phyloP scores from a whole-genome alignment of 345 rosid species.

The Eucalyptus virginea region DNA sequence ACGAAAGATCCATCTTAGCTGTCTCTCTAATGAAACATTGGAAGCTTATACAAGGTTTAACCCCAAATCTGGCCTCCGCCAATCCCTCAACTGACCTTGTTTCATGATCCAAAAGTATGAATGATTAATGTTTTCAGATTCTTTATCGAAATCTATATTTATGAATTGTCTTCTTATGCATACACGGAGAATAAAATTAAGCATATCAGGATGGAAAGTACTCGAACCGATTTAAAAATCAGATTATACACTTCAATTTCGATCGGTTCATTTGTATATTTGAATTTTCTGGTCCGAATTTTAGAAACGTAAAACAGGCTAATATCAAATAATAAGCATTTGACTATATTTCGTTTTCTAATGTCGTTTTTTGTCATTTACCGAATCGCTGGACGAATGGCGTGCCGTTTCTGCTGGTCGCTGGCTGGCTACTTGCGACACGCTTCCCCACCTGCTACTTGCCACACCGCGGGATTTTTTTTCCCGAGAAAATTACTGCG shows the following conservation, averaged over 20 bases:
- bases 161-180: neutral
- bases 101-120: neutral
- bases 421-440: neutral
- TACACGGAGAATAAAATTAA: neutral
- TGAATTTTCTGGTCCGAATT: neutral
- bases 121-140: neutral
- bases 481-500: neutral
- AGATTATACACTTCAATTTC: neutral
- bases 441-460: neutral
- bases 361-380: neutral
- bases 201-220: neutral
- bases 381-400: neutral
- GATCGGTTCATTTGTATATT: neutral
- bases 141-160: neutral
- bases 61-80: neutral
- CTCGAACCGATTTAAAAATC: neutral
- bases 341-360: neutral
- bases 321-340: neutral
- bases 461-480: neutral
- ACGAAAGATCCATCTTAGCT: neutral
- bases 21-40: neutral
- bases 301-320: neutral
- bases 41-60: neutral
- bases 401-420: neutral
- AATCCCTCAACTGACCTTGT: neutral